Conservation (phyloP, 306 rosid genomes). For the Prinsepia uniflora region DNA sequence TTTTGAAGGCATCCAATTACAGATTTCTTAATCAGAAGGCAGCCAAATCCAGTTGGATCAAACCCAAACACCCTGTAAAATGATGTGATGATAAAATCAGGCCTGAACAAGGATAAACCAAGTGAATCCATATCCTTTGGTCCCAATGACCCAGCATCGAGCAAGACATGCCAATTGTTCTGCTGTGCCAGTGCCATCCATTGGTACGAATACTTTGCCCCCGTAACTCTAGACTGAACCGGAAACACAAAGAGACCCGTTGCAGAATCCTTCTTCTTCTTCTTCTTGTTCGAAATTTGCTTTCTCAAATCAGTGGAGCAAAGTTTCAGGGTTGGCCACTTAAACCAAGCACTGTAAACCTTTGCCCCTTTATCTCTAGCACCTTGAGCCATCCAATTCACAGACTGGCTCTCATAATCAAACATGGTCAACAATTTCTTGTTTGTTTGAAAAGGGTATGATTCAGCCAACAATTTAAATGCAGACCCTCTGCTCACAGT, state of each 20-base stretch:
- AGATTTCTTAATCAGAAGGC: slow-evolving; percentile 88
- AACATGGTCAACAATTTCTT: too few species aligned
- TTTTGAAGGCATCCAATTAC: slow-evolving; percentile 83
- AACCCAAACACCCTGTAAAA: slow-evolving; percentile 93
- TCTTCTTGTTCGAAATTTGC: slow-evolving; percentile 82
- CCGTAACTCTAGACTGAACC: slow-evolving; percentile 92
- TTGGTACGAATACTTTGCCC: slow-evolving; percentile 91
- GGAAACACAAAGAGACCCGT: slow-evolving; percentile 92
- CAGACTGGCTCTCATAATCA: too few species aligned
- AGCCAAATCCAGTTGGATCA: slow-evolving; percentile 98
- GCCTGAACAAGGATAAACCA: slow-evolving; percentile 88
- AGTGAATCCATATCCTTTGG: slow-evolving; percentile 99
- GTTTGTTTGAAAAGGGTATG: too few species aligned
- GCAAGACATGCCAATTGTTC: slow-evolving; percentile 95
- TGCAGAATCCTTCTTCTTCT: slow-evolving; percentile 85
- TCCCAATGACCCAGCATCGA: slow-evolving; percentile 95
- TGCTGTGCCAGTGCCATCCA: slow-evolving; percentile 99
- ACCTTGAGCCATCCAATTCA: too few species aligned
- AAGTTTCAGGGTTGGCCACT: too few species aligned
- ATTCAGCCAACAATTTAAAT: too few species aligned
- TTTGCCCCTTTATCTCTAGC: too few species aligned
- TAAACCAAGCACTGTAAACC: too few species aligned
- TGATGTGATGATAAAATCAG: slow-evolving; percentile 89
- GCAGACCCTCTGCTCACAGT: too few species aligned
- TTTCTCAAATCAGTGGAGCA: too few species aligned